Base-by-base conservation (phyloP, 2,329 filamentous ascomycete species). In the Cladophialophora immunda region DNA sequence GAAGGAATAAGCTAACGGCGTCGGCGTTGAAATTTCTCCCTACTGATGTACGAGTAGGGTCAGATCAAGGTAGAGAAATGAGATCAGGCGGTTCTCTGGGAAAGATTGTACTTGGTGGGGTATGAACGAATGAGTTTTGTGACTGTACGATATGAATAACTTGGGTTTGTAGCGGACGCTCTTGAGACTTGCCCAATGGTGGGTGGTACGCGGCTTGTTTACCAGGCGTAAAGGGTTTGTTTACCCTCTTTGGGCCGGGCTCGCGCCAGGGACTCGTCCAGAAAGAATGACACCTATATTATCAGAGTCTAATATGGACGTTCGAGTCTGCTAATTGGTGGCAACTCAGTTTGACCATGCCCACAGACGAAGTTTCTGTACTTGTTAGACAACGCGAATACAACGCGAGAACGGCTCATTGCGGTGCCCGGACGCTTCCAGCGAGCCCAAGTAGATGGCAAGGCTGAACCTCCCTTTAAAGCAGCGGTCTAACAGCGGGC, bases 1-100 rank as follows among this genome's bases (percentile, higher is more conserved):
- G 58, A 68, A 54, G 62, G 72, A 72, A 50, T 74, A 68, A 58
- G 50, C 15, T 32, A 11, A 30, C 36, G 30, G 30, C 19, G 19
- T 11, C 11, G 41, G 47, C 57, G 36, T 58, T 58, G 22, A n/a
- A 19, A n/a, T 30, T 55, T n/a, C n/a, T 7, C 45, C 11, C 11
- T 50, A 11, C 45, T 27, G 45, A 50, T 50, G 9, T 34, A 6
- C 32, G 32, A 34, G 32, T 13, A 47, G 41, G 22, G 45, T 50
- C 45, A 15, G 19, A 50, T 13, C 45, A 25, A 25, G 45, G 22
- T 25, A 50, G 45, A 50, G 22, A 27, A 27, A 9, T 25, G 9
- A 25, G 45, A 27, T 22, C 13, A 27, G 8, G 9, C 8, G 45
- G 19, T 27, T 50, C 22, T 22, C 4, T 8, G 22, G 3, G 45